A percentile compares a stretch with the other conserved stretches of the same genome.
Evolutionary conservation across 305 asterid species (phyloP).

Genomic region (Striga hermonthica): DNA sequence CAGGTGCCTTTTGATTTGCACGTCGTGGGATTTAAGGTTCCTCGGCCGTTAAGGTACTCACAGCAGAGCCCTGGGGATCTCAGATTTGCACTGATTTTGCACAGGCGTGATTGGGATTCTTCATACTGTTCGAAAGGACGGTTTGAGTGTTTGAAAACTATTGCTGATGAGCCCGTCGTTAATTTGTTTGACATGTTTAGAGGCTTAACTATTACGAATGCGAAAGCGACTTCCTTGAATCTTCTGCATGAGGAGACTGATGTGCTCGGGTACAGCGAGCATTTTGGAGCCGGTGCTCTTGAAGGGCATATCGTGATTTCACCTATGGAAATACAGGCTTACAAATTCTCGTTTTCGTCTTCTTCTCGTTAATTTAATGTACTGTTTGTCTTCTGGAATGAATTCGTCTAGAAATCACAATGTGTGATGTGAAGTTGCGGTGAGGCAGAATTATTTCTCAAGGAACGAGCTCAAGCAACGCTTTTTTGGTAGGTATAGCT

Average conservation of each 20-base stretch:
- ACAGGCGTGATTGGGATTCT: constrained; percentile 70
- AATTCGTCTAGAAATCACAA: too few species aligned
- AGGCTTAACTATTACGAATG: constrained; percentile 59
- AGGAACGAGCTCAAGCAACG: too few species aligned
- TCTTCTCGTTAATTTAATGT: too few species aligned
- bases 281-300: constrained; percentile 66
- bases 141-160: constrained; percentile 54
- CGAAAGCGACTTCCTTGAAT: constrained; percentile 70
- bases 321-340: constrained; percentile 97
- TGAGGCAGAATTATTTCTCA: too few species aligned
- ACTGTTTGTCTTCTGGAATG: too few species aligned
- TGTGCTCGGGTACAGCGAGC: constrained; percentile 70
- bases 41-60: constrained; percentile 65
- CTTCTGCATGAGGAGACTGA: constrained; percentile 80
- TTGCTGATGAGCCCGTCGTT: constrained; percentile 58
- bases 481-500: too few species aligned
- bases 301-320: constrained; percentile 81
- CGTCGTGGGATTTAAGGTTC: constrained; percentile 78
- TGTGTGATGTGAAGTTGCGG: too few species aligned
- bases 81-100: constrained; percentile 58
- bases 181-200: constrained; percentile 78
- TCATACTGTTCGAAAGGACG: constrained; percentile 73
- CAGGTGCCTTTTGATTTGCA: constrained; percentile 91
- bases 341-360: constrained; percentile 35
- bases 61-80: constrained; percentile 64